Percentiles rank a stretch among this genome's conserved stretches.
Evolutionary conservation across 257 asterid genomes (phyloP).

Genomic region (Salvia splendens): DNA sequence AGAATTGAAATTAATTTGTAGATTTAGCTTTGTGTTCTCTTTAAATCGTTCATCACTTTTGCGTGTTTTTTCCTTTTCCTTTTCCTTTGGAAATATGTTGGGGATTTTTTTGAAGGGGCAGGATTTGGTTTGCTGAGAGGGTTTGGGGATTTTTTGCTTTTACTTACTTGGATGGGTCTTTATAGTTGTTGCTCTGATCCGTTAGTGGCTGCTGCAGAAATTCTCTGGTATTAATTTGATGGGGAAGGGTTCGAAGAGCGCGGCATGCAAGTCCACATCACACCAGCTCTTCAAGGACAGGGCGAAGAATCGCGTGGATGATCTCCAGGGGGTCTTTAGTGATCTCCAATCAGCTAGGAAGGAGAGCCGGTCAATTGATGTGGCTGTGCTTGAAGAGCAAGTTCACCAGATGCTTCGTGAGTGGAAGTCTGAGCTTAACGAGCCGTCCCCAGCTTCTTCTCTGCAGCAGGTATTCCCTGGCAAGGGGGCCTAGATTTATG

Average conservation of each 20-base stretch:
- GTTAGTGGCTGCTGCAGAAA: conserved; percentile 37
- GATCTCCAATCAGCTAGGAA: conserved; percentile 88
- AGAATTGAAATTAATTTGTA: background rate
- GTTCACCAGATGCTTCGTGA: conserved; percentile 97
- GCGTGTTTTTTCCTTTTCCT: conserved; percentile 12
- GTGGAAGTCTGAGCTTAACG: conserved; percentile 90
- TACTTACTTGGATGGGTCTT: conserved; percentile 4
- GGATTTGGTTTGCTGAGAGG: background rate
- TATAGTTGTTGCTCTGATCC: conserved; percentile 25
- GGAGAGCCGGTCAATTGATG: conserved; percentile 83
- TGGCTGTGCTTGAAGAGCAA: conserved; percentile 90
- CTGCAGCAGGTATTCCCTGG: conserved; percentile 66
- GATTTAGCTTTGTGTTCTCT: conserved; percentile 6
- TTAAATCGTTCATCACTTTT: conserved; percentile 10
- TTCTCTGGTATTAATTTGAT: conserved; percentile 42
- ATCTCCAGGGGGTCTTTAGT: conserved; percentile 87
- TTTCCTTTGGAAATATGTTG: background rate
- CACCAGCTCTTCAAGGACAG: conserved; percentile 93
- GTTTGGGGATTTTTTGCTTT: background rate
- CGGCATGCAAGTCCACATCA: conserved; percentile 78
- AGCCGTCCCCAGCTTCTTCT: conserved; percentile 97
- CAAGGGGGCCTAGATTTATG: conserved; percentile 17
- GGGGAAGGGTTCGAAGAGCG: conserved; percentile 82
- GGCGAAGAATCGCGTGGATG: conserved; percentile 92
- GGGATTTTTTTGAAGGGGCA: background rate